A percentile compares a stretch with the other conserved stretches of the same genome.
These are phyloP conservation scores for Penicillium sp. DNA, from an alignment of 2,329 filamentous ascomycete genomes.

Conservation along the genomic window DNA sequence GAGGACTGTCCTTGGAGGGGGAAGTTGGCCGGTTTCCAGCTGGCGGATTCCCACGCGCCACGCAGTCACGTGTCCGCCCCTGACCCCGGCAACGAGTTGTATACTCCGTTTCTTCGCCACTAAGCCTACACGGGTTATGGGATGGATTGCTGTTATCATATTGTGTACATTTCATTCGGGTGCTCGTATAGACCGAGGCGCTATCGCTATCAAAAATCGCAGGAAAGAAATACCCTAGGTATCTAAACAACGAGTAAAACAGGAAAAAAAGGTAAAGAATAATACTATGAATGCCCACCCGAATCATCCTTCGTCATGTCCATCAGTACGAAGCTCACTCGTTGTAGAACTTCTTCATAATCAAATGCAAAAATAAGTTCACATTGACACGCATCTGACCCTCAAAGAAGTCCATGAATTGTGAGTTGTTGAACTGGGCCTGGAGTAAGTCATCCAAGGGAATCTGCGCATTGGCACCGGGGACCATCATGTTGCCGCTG, in stretches of 20 bases:
- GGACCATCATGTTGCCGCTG: slow-evolving; percentile 90
- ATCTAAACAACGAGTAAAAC: slow-evolving; percentile 20
- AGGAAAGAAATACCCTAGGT: slow-evolving; percentile 23
- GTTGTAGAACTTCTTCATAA: slow-evolving; percentile 98
- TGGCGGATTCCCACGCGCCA: slow-evolving; percentile 27
- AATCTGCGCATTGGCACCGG: slow-evolving; percentile 83
- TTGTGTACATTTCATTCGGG: slow-evolving; percentile 25
- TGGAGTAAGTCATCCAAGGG: slow-evolving; percentile 91
- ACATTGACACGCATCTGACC: slow-evolving; percentile 86
- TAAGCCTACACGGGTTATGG: background rate
- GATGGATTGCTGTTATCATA: slow-evolving; percentile 5
- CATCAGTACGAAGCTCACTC: slow-evolving; percentile 34
- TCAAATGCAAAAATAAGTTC: slow-evolving; percentile 90
- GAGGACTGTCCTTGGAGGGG: slow-evolving; percentile 18
- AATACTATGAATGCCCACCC: slow-evolving; percentile 20
- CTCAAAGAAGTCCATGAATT: slow-evolving; percentile 94
- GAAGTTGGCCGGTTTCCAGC: slow-evolving; percentile 22
- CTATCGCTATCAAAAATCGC: slow-evolving; percentile 23
- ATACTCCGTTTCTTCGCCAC: slow-evolving; percentile 5
- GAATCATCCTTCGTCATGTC: slow-evolving; percentile 23
- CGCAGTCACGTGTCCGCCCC: slow-evolving; percentile 34
- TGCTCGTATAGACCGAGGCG: slow-evolving; percentile 15
- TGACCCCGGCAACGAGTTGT: slow-evolving; percentile 17
- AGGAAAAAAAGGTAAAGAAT: slow-evolving; percentile 14
- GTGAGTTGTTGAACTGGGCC: slow-evolving; percentile 94